Base-by-base conservation (phyloP, 148 eudicot genomes). In the Cornus controversa region DNA sequence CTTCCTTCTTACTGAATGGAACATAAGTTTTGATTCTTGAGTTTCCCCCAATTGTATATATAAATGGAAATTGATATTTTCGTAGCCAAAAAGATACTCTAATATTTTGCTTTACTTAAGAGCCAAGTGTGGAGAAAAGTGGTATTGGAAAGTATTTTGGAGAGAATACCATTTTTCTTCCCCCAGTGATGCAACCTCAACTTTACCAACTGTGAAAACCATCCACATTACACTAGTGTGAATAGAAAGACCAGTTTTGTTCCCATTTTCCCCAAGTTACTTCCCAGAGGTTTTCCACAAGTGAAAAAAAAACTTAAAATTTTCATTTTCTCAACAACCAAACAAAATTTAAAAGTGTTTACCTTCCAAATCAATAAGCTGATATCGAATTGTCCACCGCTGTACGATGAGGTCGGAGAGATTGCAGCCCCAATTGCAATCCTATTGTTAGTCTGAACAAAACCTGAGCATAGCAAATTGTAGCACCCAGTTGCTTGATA, bases 341-440 rank as follows among this genome's bases (percentile, higher is more conserved):
- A 25, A 66, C 20, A 29, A 65, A 73, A 28, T 4, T 29, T 15
- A 68, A 1, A 1, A 67, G 10, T 8, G 37, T 18, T 73, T 87
- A 94, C 97, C 98, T 94, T 94, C 98, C 98, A 94, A 11, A 94
- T 81, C 50, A 92, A 72, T 64, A 94, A 82, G 81, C 93, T 92
- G 66, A 94, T 92, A 75, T 94, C 98, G 77, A 91, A 92, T 68
- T 94, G 98, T 15, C 96, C 94, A 18, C 91, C 94, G 5, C 69
- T 75, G 69, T 88, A 92, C 0, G 91, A 86, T 0, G 98, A 94
- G 5, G 89, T 90, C 13, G 98, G 97, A 10, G 97, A 91, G 13
- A 94, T 94, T 5, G 98, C 98, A 20, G 84, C 77, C 50, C 86
- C 83, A 50, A 78, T 82, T 31, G 83, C 80, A 65, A 84, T 84